A percentile compares a stretch with the other conserved stretches of the same genome.
These are phyloP conservation scores for Stemphylium lycopersici DNA, from an alignment of 2,329 filamentous ascomycete genomes.

Conservation along the genomic window DNA sequence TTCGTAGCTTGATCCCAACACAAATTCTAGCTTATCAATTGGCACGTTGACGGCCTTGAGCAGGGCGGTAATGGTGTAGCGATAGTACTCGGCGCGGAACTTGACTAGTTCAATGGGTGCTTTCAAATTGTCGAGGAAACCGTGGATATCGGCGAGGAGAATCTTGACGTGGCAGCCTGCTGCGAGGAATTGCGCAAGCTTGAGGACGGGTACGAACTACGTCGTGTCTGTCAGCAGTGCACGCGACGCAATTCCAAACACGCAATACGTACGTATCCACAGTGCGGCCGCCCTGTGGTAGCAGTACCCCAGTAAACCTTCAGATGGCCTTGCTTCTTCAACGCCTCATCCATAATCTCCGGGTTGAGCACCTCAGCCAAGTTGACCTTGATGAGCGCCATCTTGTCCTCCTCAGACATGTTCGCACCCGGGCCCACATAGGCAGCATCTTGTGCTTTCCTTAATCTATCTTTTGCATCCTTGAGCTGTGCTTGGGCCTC, in stretches of 20 bases:
- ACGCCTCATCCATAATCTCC: conserved; percentile 77
- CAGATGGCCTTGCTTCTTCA: conserved; percentile 69
- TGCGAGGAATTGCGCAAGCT: conserved; percentile 84
- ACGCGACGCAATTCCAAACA: background rate
- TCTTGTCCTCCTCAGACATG: conserved; percentile 64
- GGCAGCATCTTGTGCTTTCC: conserved; percentile 28
- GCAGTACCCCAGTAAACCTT: conserved; percentile 90
- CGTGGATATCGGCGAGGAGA: conserved; percentile 70
- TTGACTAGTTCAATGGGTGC: conserved; percentile 87
- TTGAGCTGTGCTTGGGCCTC: conserved; percentile 39
- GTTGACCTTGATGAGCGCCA: conserved; percentile 79
- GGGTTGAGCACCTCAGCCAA: conserved; percentile 82
- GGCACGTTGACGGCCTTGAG: conserved; percentile 79
- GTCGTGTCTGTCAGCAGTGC: conserved; percentile 13
- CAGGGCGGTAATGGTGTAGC: conserved; percentile 73
- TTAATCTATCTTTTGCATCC: conserved; percentile 38
- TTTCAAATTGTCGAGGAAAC: conserved; percentile 82
- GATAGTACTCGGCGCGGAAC: conserved; percentile 83
- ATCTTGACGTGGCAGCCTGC: conserved; percentile 84
- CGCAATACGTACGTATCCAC: conserved; percentile 68
- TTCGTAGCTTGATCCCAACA: conserved; percentile 86
- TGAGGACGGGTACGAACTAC: conserved; percentile 78
- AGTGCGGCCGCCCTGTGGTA: conserved; percentile 86
- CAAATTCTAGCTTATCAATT: conserved; percentile 79
- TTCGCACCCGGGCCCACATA: conserved; percentile 30